phyloP scores from a whole-genome alignment of 768 basidiomycete genomes.

The Phlebiopsis flavidoalba region DNA sequence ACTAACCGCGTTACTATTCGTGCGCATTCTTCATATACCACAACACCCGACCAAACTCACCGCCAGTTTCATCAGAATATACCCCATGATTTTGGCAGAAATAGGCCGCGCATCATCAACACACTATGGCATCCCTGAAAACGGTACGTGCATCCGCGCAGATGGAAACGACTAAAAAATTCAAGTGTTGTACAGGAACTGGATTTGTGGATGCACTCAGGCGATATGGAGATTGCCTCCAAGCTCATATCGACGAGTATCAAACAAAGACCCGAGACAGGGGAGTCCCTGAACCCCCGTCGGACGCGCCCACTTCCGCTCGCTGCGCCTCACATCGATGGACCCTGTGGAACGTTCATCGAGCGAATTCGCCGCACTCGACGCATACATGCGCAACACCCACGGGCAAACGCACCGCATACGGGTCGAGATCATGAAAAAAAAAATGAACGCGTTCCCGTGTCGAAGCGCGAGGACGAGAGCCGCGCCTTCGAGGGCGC shows the following conservation, averaged over 20 bases:
- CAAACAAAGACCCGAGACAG: conserved; percentile 33
- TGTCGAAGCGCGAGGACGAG: conserved; percentile 43
- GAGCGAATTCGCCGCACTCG: conserved; percentile 44
- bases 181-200: too few species aligned
- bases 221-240: conserved; percentile 62
- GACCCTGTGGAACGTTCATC: conserved; percentile 35
- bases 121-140: conserved; percentile 33
- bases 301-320: conserved; percentile 50
- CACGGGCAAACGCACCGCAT: conserved; percentile 53
- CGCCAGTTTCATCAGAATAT: conserved; percentile 42
- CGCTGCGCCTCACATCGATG: conserved; percentile 48
- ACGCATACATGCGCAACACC: conserved; percentile 46
- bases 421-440: conserved; percentile 34
- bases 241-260: conserved; percentile 43
- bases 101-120: conserved; percentile 42
- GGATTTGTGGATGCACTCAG: conserved; percentile 61
- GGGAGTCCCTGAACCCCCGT: conserved; percentile 49
- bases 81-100: conserved; percentile 56
- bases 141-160: conserved; percentile 31
- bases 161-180: neutral
- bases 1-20: conserved; percentile 56
- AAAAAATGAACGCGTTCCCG: conserved; percentile 49
- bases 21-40: conserved; percentile 23
- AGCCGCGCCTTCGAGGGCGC: conserved; percentile 38
- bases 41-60: neutral